Evolutionary conservation across 371 early-diverging fungal species (phyloP).

Genomic region (Apophysomyces trapeziformis): DNA sequence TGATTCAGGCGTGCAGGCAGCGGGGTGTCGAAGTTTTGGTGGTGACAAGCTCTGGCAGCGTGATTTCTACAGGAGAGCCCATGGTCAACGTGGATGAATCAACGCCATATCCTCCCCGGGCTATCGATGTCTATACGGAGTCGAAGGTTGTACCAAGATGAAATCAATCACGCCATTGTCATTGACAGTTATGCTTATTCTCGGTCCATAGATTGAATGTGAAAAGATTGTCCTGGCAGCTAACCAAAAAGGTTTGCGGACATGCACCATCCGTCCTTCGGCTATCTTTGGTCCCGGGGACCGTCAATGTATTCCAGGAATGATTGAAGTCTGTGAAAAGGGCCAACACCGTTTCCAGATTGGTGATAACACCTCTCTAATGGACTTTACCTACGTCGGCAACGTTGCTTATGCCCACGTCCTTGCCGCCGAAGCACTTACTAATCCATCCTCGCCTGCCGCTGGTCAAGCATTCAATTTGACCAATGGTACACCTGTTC

Average conservation of each 20-base stretch:
- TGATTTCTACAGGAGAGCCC: constrained; percentile 81
- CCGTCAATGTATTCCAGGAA: constrained; percentile 79
- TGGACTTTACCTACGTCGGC: constrained; percentile 94
- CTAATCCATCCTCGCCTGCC: constrained; percentile 41
- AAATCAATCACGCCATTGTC: neutral
- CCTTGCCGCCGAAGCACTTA: constrained; percentile 82
- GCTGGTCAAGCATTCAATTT: constrained; percentile 84
- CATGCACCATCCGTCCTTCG: constrained; percentile 85
- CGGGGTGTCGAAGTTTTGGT: constrained; percentile 75
- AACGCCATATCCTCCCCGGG: constrained; percentile 69
- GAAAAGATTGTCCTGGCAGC: constrained; percentile 84
- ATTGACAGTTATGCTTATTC: neutral
- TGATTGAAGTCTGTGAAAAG: constrained; percentile 74
- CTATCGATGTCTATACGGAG: constrained; percentile 91
- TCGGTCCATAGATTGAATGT: constrained; percentile 61
- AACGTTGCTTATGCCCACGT: constrained; percentile 93
- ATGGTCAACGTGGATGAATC: constrained; percentile 85
- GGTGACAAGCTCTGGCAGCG: constrained; percentile 89
- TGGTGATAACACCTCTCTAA: constrained; percentile 84
- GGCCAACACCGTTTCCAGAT: constrained; percentile 81
- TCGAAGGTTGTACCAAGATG: constrained; percentile 68
- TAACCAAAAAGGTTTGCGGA: constrained; percentile 72
- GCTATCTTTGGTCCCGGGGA: constrained; percentile 96
- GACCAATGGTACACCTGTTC: constrained; percentile 92
- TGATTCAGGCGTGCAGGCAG: constrained; percentile 79